Base-by-base conservation (phyloP, 2,329 filamentous ascomycete genomes). In the Alternaria tenuissima region DNA sequence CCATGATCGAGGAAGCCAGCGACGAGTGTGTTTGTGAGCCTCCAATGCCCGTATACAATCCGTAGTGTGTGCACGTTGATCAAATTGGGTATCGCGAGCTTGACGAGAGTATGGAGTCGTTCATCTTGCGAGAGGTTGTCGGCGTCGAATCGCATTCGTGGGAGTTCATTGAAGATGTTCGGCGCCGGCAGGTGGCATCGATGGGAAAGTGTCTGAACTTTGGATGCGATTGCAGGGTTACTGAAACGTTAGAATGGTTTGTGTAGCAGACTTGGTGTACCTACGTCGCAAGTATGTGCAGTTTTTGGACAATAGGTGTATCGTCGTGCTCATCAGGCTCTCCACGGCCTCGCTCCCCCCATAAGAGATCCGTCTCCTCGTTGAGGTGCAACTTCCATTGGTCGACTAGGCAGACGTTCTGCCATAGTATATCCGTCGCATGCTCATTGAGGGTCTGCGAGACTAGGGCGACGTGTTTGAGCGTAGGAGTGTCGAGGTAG, bases 121-220 rank as follows among this genome's bases (percentile, higher is more conserved):
- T 63, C 59, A 59, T 83, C 81, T 22, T 69, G 68, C 5, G 80
- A 82, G 5, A 83, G 69, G 2, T 73, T 79, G 18, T 73, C 72
- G 22, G 71, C 70, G 24, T 78, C 68, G 67, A 83, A 83, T 39
- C 74, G 69, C 53, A 77, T 76, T 30, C 68, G 64, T 7, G 80
- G 81, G 2, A 83, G 71, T 54, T 82, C 81, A 24, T 69, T 65
- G 68, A 82, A 83, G 47, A 82, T 80, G 30, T 77, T 77, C 0
- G 82, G 82, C 2, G 78, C 75, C 1, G 81, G 80, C 1, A 83
- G 68, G 61, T 83, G 81, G 65, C 82, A 84, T 24, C 80, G 79
- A 65, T 83, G 81, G 11, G 77, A 81, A 7, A 84, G 63, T 5
- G 70, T 71, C 9, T 80, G 78, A 9, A 84, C 81, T 55, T 79